Base-by-base conservation (phyloP, 208 protist genomes). In the Leishmania tarentolae region DNA sequence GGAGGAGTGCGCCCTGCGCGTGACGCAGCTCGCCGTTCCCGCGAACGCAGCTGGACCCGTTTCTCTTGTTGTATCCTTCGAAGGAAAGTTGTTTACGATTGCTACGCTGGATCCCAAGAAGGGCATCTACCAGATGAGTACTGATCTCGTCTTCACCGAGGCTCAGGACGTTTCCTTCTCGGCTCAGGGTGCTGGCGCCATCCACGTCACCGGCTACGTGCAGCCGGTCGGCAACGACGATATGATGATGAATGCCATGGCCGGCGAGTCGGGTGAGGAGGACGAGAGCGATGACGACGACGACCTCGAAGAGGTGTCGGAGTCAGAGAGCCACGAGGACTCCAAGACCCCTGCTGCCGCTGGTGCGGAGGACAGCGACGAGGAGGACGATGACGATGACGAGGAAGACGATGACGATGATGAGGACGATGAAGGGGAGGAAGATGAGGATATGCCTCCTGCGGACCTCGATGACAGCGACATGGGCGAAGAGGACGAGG, bases 31-130 rank as follows among this genome's bases (percentile, higher is more conserved):
- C 35, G 92, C 94, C n/a, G 81, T 97, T 47, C 94, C 94, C 17
- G 91, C 89, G 31, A 96, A 97, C 84, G 90, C 94, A 7, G 90
- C 80, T 78, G 92, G 83, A 66, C 76, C 90, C n/a, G 85, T 97
- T 74, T 95, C 94, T 28, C 86, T 97, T 19, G 61, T 88, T 44
- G 90, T 96, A 24, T 88, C 88, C 56, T 96, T 93, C 82, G 90
- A 97, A 79, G 94, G 92, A 65, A 97, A 96, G 91, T 86, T 93
- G 87, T 95, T 97, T 82, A 96, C 94, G 24, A 92, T 97, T 59
- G 94, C 91, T 8, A 97, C 94, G 52, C 89, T 97, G 69, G 92
- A 97, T 86, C 92, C 94, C 80, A 94, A 94, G 89, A 88, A 81
- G 71, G 91, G 90, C 76, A 73, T 91, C 46, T 96, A 91, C 78